These are phyloP conservation scores for Zizania latifolia DNA, from an alignment of 176 grass and related monocot species.

Conservation along the genomic window DNA sequence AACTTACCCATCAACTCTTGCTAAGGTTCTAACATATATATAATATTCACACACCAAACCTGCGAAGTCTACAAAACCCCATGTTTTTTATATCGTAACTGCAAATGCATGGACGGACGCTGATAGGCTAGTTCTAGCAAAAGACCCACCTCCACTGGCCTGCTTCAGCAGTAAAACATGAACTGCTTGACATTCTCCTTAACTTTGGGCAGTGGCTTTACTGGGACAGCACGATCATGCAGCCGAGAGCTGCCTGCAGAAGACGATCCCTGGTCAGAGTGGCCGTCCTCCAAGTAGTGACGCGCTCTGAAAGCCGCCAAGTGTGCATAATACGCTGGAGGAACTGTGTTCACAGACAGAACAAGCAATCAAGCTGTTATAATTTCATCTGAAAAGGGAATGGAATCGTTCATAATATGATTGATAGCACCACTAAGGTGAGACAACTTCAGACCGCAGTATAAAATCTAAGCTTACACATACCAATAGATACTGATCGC, in stretches of 20 bases:
- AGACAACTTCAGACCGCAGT: too few species aligned
- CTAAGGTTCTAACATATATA: too few species aligned
- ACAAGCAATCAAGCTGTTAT: background rate
- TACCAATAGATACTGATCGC: constrained; percentile 79
- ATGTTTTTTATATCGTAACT: too few species aligned
- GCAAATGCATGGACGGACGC: background rate
- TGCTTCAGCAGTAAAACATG: constrained; percentile 73
- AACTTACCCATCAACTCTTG: too few species aligned
- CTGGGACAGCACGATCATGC: background rate
- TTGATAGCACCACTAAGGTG: background rate
- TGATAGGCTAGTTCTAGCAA: background rate
- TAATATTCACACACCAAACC: too few species aligned
- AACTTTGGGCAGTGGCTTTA: constrained; percentile 44
- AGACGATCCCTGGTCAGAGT: constrained; percentile 31
- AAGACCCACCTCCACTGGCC: background rate
- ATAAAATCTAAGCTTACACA: background rate
- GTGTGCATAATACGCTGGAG: constrained; percentile 79
- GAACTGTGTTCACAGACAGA: constrained; percentile 50
- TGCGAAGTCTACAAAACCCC: too few species aligned
- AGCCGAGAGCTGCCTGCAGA: background rate
- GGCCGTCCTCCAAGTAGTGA: constrained; percentile 45
- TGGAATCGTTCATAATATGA: background rate
- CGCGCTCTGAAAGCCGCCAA: constrained; percentile 63
- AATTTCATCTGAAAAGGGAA: background rate
- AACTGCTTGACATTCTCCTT: constrained; percentile 57